These are phyloP conservation scores for Rhododendron henanense DNA, from an alignment of 148 eudicot species.

Conservation along the genomic window DNA sequence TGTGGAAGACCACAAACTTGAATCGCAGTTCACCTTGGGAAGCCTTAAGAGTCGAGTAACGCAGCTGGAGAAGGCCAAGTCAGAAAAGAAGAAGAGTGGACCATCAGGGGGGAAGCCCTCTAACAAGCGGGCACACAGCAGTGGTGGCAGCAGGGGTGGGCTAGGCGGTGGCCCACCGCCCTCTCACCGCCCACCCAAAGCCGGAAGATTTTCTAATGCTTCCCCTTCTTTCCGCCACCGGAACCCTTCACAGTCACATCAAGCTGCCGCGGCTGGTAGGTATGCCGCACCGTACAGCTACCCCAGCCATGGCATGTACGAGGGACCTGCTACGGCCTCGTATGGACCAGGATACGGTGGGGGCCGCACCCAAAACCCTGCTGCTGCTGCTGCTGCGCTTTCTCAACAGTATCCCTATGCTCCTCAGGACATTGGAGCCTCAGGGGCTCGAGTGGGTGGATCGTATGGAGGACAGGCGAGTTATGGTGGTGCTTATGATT, in stretches of 20 bases:
- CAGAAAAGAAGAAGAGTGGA: constrained; percentile 40
- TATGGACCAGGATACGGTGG: constrained; percentile 31
- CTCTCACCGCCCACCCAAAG: constrained; percentile 35
- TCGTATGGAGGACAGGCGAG: constrained; percentile 18
- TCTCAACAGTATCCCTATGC: constrained; percentile 16
- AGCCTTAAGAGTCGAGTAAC: constrained; percentile 39
- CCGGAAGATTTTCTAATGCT: constrained; percentile 23
- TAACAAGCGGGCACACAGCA: constrained; percentile 34
- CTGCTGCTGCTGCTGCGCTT: constrained; percentile 12
- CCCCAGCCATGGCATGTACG: constrained; percentile 31
- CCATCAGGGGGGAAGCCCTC: constrained; percentile 34
- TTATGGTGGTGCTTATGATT: constrained; percentile 12
- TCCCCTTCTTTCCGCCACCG: constrained; percentile 30
- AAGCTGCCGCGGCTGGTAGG: constrained; percentile 28
- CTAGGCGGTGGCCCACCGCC: constrained; percentile 17
- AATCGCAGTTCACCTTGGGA: constrained; percentile 36
- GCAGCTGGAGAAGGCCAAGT: constrained; percentile 40
- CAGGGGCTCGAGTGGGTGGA: constrained; percentile 9
- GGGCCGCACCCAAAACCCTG: constrained; percentile 11
- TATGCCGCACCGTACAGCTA: constrained; percentile 30
- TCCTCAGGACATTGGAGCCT: constrained; percentile 15
- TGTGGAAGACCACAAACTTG: constrained; percentile 55
- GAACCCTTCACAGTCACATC: constrained; percentile 20
- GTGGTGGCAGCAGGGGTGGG: constrained; percentile 21
- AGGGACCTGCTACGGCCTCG: constrained; percentile 19